Base-by-base conservation (phyloP, 495 filamentous ascomycete genomes). In the Aspergillus homomorphus region DNA sequence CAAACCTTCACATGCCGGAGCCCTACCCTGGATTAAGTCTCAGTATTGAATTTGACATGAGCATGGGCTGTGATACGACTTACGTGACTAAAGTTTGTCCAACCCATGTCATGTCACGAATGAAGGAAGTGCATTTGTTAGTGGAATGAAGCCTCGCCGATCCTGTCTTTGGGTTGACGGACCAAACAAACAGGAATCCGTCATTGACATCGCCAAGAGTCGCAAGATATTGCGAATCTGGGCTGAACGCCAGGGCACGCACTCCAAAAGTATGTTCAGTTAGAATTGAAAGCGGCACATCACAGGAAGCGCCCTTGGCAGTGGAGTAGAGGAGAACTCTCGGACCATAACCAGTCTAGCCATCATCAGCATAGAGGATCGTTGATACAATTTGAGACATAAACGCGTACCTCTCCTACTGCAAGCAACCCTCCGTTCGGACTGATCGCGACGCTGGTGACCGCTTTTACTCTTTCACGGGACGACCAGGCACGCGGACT, bases 1-100 rank as follows among this genome's bases (percentile, higher is more conserved):
- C 94, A 98, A 28, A 95, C 82, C 70, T 98, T 98, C 64, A 96
- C 85, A 77, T 97, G 92, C 51, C 94, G 84, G 45, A 92, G 88
- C 18, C 94, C 94, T 23, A 90, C 81, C 26, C 87, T 92, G 46
- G 44, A 23, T 30, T 49, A 45, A 38, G 30, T 19, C 45, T 69
- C 44, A 68, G 61, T 54, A 23, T 6, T 21, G 23, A 9, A 41
- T 21, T 38, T 18, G 10, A 22, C 22, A 21, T 19, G 26, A 9
- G 41, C 22, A 24, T 22, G 38, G 18, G n/a, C n/a, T 44, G 12
- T 22, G 28, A 20, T 28, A 28, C 26, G 55, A 78, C 81, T 51
- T 74, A 85, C 77, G 87, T 90, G 20, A 92, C 74, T 45, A 92
- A 69, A 33, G 69, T 80, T 53, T 76, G 80, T 18, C 92, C 91